Base-by-base conservation (phyloP, 148 eudicot species). In the Polygonum aviculare region DNA sequence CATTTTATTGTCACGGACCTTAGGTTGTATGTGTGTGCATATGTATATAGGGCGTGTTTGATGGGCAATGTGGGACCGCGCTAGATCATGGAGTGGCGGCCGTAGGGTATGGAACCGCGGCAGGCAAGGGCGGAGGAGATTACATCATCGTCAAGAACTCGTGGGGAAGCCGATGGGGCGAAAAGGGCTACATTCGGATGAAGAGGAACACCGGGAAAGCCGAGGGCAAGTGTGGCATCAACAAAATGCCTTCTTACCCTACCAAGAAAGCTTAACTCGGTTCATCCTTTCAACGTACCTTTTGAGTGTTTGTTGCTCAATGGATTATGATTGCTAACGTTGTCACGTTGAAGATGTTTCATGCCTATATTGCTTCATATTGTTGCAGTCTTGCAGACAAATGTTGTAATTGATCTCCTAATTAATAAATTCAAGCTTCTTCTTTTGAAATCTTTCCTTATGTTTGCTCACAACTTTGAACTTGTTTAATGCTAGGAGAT, bases 121-220 rank as follows among this genome's bases (percentile, higher is more conserved):
- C 63, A 21, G 63, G 63, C 63, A 57, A 55, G 62, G 26, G 10
- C 9, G 63, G 12, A 3, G 72, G 22, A 3, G 91, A 82, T 62
- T 86, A 84, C 74, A 84, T 87, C 78, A 86, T 85, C 47, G 89
- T 88, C 33, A 88, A 75, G 82, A 88, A 88, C 74, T 88, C 89
- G 11, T 84, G 89, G 84, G 86, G 86, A 5, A 12, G 76, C 14
- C 74, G 75, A 69, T 84, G 86, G 86, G 86, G 86, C 51, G 86
- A 84, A 40, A 78, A 72, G 5, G 86, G 86, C 1, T 84, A 84
- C 82, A 84, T 84, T 11, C 76, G 86, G 36, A 84, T 84, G 82
- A 84, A 79, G 76, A 81, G 84, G 55, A 81, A 77, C 79, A 81
- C 80, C 2, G 69, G 79, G 16, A 79, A 62, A 16, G 77, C 50